Evolutionary conservation across 805 yeast species (phyloP), one percentile per base, ranked within the genome.

Genomic region (Candida oleophila): DNA sequence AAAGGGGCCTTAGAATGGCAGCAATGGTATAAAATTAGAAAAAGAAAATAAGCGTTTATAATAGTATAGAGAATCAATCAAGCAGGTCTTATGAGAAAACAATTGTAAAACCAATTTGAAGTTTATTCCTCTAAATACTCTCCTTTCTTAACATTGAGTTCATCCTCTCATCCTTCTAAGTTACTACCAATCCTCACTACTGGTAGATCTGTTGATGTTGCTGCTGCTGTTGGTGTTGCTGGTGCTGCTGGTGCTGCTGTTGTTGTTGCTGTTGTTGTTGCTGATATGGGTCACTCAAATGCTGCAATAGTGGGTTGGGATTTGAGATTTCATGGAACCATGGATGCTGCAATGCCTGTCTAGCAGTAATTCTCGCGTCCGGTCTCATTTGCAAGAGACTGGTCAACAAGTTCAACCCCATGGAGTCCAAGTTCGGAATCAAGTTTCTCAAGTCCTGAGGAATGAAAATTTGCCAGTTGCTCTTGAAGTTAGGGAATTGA

Each of bases 401-500:
- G 54, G 79, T 78, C 57, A 87, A 71, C 55, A 87, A 68, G 55
- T 86, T 86, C 55, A 85, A 69, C 9, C 89, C 91, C 67, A 82
- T 69, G 9, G 78, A 73, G 56, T 87, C 94, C 52, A 85, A 76
- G 55, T 79, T 81, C 3, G 91, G 89, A 22, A 87, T 78, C 42
- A 87, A 66, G 22, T 74, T 66, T 44, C 87, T 72, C 56, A 94
- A 74, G 65, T 92, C 97, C 66, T 92, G 97, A 11, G 96, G 90
- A 41, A 88, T 83, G 70, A 85, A 92, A 33, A 88, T 78, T 51
- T 87, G 90, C 79, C 91, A 90, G 59, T 85, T 87, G 45, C 82
- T 76, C 66, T 87, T 82, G 68, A 85, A 94, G 65, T 94, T 92
- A 34, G 98, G 95, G 56, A 87, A 78, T 49, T 82, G 83, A 12